A percentile compares a stretch with the other conserved stretches of the same genome.
Conservation (phyloP, 768 basidiomycete genomes). For the Boletus sp. region DNA sequence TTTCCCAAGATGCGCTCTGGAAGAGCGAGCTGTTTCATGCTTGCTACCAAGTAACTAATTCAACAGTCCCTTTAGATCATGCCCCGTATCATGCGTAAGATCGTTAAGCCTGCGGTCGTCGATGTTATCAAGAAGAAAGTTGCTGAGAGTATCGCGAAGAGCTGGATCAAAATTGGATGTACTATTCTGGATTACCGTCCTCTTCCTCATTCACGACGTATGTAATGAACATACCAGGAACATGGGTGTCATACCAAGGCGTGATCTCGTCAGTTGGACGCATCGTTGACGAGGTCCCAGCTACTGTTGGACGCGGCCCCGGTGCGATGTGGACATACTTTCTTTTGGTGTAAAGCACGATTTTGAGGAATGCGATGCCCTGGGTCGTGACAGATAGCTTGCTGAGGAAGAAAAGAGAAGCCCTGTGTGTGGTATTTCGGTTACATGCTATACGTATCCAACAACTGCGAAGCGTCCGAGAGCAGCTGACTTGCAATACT, state of each 20-base stretch:
- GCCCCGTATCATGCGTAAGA: constrained; percentile 95
- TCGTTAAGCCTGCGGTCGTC: constrained; percentile 85
- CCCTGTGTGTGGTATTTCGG: too few relatives aligned
- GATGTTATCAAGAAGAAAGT: constrained; percentile 83
- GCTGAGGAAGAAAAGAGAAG: too few relatives aligned
- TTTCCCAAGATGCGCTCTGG: constrained; percentile 94
- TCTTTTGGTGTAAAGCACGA: too few relatives aligned
- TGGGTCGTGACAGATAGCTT: too few relatives aligned
- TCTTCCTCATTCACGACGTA: background rate
- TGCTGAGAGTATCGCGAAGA: constrained; percentile 36
- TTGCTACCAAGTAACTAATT: background rate
- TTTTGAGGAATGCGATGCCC: too few relatives aligned
- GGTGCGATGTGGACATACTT: too few relatives aligned
- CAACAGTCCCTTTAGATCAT: constrained; percentile 57
- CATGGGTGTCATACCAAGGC: background rate
- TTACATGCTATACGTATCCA: too few relatives aligned
- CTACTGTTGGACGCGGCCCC: too few relatives aligned
- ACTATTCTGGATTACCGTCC: background rate
- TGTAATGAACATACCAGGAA: background rate
- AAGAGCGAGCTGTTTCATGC: constrained; percentile 48
- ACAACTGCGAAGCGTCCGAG: background rate
- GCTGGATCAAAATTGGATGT: constrained; percentile 6
- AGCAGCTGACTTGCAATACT: background rate
- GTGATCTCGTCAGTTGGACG: too few relatives aligned
- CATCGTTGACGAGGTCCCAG: too few relatives aligned